Percentiles rank a stretch among this genome's conserved stretches.
phyloP scores from a whole-genome alignment of 768 basidiomycete genomes.

The Coprinellus micaceus region DNA sequence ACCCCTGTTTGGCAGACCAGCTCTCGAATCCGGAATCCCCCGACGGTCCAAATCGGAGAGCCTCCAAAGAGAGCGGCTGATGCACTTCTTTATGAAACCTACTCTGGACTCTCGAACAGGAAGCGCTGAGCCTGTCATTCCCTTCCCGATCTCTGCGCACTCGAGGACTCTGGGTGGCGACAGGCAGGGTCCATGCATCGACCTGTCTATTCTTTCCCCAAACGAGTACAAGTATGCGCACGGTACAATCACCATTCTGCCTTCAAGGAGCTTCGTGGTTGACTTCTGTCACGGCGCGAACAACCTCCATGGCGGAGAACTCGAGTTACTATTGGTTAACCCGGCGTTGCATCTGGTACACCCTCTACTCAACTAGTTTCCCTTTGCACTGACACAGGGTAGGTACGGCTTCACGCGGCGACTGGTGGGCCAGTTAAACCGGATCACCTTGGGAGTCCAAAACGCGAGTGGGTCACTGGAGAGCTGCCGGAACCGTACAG shows the following conservation, averaged over 20 bases:
- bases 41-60: not conserved
- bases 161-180: too few species aligned
- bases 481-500: constrained; percentile 39
- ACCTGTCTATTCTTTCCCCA: not conserved
- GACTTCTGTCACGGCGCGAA: constrained; percentile 41
- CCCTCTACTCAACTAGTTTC: not conserved
- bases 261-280: constrained; percentile 46
- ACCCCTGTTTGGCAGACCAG: too few species aligned
- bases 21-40: too few species aligned
- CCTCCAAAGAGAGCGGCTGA: not conserved
- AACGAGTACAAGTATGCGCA: constrained; percentile 38
- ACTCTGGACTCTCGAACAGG: too few species aligned
- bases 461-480: constrained; percentile 28
- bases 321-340: not conserved
- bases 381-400: not conserved
- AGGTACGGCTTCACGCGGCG: not conserved
- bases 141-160: too few species aligned
- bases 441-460: constrained; percentile 18
- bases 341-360: not conserved
- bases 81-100: constrained; percentile 3
- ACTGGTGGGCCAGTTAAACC: not conserved
- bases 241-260: constrained; percentile 48
- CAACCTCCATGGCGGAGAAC: not conserved
- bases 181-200: not conserved
- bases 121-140: not conserved